Evolutionary conservation across 495 filamentous ascomycete species (phyloP).

Genomic region (Penicilliopsis zonata): DNA sequence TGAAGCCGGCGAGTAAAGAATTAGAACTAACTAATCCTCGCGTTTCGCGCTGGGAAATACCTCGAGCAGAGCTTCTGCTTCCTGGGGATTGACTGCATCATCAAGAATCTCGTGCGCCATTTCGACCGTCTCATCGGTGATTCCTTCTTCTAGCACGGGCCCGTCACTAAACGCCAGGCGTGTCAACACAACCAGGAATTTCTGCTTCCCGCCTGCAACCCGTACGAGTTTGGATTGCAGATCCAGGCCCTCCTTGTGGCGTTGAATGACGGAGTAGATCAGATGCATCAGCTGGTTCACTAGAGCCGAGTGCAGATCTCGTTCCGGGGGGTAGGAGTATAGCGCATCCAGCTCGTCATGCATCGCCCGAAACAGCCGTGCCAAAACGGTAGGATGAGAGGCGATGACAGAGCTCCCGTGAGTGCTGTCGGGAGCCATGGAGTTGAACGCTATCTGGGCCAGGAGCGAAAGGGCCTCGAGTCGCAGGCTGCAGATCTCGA

Average conservation of each 20-base stretch:
- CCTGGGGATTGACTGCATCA: slow-evolving; percentile 53
- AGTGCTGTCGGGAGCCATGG: slow-evolving; percentile 18
- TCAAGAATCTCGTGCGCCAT: slow-evolving; percentile 55
- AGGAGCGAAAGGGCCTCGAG: slow-evolving; percentile 45
- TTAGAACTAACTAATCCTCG: too few species aligned
- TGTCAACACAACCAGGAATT: slow-evolving; percentile 52
- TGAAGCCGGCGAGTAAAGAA: too few species aligned
- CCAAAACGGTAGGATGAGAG: slow-evolving; percentile 40
- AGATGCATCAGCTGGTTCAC: slow-evolving; percentile 53
- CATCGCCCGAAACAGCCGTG: slow-evolving; percentile 48
- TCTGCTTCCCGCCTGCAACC: slow-evolving; percentile 49
- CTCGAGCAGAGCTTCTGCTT: slow-evolving; percentile 51
- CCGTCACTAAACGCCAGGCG: slow-evolving; percentile 57
- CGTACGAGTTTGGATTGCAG: slow-evolving; percentile 44
- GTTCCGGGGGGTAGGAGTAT: slow-evolving; percentile 39
- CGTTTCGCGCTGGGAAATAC: slow-evolving; percentile 38
- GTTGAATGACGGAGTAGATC: slow-evolving; percentile 44
- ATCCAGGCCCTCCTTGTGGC: slow-evolving; percentile 35
- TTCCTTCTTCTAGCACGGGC: slow-evolving; percentile 47
- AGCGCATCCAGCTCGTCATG: slow-evolving; percentile 50
- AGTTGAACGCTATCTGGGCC: slow-evolving; percentile 33
- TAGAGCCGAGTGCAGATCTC: slow-evolving; percentile 25
- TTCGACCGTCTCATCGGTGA: slow-evolving; percentile 55
- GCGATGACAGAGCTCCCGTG: slow-evolving; percentile 43
- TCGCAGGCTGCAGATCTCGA: slow-evolving; percentile 44